Base-by-base conservation (phyloP, 208 protist genomes). In the Leishmania guyanensis region DNA sequence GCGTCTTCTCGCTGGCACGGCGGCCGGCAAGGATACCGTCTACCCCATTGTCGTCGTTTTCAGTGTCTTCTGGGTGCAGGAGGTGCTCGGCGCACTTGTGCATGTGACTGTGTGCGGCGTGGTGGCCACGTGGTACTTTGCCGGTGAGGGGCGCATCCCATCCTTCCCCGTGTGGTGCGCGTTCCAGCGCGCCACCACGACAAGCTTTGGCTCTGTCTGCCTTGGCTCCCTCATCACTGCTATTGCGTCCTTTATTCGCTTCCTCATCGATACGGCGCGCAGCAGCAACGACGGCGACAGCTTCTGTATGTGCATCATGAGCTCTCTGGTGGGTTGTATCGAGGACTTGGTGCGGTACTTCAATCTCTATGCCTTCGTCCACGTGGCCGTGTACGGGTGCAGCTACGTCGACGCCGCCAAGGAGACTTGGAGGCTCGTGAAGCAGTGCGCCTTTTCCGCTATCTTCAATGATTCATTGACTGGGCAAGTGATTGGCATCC, bases 341-440 rank as follows among this genome's bases (percentile, higher is more conserved):
- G 91, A 96, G 77, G 71, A 78, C 22, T 70, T 97, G 10, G 56
- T 95, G 76, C 79, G 87, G 60, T 97, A 94, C 85, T 98, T 97
- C 84, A 98, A 98, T 87, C 65, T 87, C 43, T 98, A 98, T 82
- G 94, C 94, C 64, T 97, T 95, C 80, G 90, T 97, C 29, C 93
- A 98, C 79, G 89, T 97, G 36, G 96, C 93, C 46, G 88, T 98
- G 68, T 98, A 98, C 85, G 95, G 96, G 68, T 94, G 89, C 82
- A 84, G 88, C 70, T 98, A 98, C 86, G 75, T 96, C 50, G 88
- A 91, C 22, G 91, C 88, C 48, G 92, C 93, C 9, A 92, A 91
- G 82, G 80, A 86, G 46, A 97, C 93, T 29, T 95, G 83, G 86
- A 66, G 54, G 33, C 84, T 98, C 33, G 89, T 87, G 54, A 74